Base-by-base conservation (phyloP, 129 eudicot genomes). In the Kitagawia praeruptora region DNA sequence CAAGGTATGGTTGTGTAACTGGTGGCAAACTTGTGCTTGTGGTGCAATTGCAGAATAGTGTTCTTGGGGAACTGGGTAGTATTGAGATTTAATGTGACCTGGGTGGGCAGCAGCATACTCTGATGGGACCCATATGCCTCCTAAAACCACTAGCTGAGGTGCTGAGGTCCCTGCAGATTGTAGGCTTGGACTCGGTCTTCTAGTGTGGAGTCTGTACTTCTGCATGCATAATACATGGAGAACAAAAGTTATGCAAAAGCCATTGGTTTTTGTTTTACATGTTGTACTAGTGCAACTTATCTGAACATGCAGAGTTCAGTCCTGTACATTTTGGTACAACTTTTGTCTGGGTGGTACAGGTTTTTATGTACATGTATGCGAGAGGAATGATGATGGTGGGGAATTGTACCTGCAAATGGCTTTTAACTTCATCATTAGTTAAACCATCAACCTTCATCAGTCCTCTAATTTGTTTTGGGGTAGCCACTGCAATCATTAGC, bases 391-490 rank as follows among this genome's bases (percentile, higher is more conserved):
- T 81, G 74, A 56, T 13, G 31, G n/a, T 88, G 40, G 76, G 8
- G 4, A 12, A 25, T 8, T n/a, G 77, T 74, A 74, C 98, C 98
- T 94, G 98, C 82, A 94, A 86, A 80, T 94, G 98, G 83, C 98
- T 94, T 94, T 94, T 94, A 85, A 94, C 98, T 89, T 94, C 98
- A 90, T 94, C 98, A 90, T 92, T 94, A 87, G 97, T 92, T 92
- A 92, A 84, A 54, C 98, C 98, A 70, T 94, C 98, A 83, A 94
- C 98, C 87, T 94, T 94, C 98, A 94, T 94, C 71, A 94, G 89
- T 83, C 92, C 98, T 83, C 94, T 90, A 84, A 94, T 94, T 87
- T 94, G 98, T 79, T 94, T 94, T 37, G 98, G 98, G 72, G 98
- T 94, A 40, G 98, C 98, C 77, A 92, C 98, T 94, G 96, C 70